These are phyloP conservation scores for Amanita brunnescens DNA, from an alignment of 768 basidiomycete species.

Conservation along the genomic window DNA sequence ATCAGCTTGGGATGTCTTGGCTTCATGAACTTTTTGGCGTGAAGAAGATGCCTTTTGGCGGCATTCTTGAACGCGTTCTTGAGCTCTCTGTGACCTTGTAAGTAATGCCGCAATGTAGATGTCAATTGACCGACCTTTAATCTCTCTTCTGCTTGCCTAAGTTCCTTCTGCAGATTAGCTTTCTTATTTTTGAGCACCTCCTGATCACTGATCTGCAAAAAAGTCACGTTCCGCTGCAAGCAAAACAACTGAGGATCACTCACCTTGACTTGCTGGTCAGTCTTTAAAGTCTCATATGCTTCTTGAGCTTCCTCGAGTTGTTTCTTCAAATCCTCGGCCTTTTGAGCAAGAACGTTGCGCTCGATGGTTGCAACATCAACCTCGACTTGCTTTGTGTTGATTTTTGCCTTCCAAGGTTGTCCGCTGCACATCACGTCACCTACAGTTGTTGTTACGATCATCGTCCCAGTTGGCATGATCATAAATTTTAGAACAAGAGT, in stretches of 20 bases:
- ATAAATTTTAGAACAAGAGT: too few relatives aligned
- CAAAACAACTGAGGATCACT: not conserved
- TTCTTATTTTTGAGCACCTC: conserved; percentile 36
- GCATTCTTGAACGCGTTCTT: conserved; percentile 29
- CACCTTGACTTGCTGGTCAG: conserved; percentile 53
- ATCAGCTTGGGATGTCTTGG: conserved; percentile 78
- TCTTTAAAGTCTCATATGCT: conserved; percentile 25
- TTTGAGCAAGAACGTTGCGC: conserved; percentile 69
- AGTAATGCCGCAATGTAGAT: not conserved
- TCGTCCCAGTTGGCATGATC: too few relatives aligned
- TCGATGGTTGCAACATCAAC: conserved; percentile 83
- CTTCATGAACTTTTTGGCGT: conserved; percentile 79
- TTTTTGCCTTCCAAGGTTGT: conserved; percentile 91
- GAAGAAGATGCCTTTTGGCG: conserved; percentile 49
- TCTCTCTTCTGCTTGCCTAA: conserved; percentile 35
- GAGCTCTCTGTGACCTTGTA: conserved; percentile 26
- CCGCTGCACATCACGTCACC: too few relatives aligned
- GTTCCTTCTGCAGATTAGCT: conserved; percentile 33
- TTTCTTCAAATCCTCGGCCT: conserved; percentile 47
- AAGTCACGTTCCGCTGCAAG: not conserved
- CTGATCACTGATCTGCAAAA: conserved; percentile 36
- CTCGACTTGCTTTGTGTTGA: conserved; percentile 75
- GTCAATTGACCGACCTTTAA: conserved; percentile 38
- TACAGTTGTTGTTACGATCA: too few relatives aligned
- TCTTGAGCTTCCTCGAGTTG: conserved; percentile 35